Percentiles rank a stretch among this genome's conserved stretches.
Evolutionary conservation across 306 rosid genomes (phyloP).

Genomic region (Arachis hypogaea): DNA sequence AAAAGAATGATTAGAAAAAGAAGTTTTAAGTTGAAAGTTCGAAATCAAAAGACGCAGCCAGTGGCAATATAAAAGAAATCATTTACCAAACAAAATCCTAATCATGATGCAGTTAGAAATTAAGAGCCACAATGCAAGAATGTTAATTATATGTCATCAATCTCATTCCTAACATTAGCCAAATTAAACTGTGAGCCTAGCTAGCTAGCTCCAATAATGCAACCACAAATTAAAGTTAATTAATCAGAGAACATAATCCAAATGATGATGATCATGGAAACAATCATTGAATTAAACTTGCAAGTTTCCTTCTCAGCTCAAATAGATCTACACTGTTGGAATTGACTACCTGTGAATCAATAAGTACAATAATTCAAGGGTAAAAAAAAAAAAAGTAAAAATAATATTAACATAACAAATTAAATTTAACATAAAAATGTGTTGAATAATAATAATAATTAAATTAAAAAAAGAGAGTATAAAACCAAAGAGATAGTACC

Average conservation of each 20-base stretch:
- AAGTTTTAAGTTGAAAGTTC: neutral
- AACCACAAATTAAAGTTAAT: neutral
- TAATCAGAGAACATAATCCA: slow-evolving; percentile 25
- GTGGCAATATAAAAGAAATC: neutral
- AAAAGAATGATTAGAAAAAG: no score
- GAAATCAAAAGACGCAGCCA: neutral
- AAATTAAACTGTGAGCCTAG: slow-evolving; percentile 9
- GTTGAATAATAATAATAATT: no score
- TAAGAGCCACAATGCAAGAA: neutral
- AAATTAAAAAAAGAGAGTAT: no score
- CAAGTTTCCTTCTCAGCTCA: slow-evolving; percentile 57
- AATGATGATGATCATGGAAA: slow-evolving; percentile 15
- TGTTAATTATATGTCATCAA: neutral
- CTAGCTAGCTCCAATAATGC: slow-evolving; percentile 21
- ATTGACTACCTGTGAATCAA: slow-evolving; percentile 48
- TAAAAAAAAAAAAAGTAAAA: neutral
- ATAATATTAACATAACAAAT: neutral
- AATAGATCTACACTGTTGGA: slow-evolving; percentile 37
- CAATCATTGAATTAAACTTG: slow-evolving; percentile 27
- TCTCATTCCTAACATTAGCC: neutral
- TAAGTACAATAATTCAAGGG: neutral
- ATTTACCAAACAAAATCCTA: slow-evolving; percentile 19
- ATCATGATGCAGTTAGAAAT: slow-evolving; percentile 13
- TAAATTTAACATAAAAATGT: neutral
- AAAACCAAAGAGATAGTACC: slow-evolving; percentile 43